Base-by-base conservation (phyloP, 2,329 filamentous ascomycete species). In the Chaetomium globosum region DNA sequence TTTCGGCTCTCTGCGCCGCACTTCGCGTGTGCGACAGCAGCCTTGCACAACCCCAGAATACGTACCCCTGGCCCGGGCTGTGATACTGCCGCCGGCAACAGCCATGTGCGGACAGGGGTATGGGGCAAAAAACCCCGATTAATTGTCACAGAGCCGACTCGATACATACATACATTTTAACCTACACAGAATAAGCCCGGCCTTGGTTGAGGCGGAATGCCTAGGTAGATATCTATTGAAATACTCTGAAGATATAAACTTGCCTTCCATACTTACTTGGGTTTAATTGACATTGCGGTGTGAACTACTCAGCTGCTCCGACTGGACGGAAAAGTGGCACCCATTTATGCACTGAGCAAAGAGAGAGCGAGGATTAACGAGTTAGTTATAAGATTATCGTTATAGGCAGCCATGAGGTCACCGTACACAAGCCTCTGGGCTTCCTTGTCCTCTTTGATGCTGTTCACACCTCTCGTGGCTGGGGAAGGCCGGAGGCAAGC, bases 351-450 rank as follows among this genome's bases (percentile, higher is more conserved):
- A 43, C n/a, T 19, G 39, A 16, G 19, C 16, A 39, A 19, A n/a
- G 19, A 6, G 16, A n/a, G 16, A n/a, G 6, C 39, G 1, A 26
- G 4, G 26, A 26, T 26, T 26, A 26, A 26, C 26, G 2, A 26
- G 2, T 4, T 26, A 26, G 2, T 4, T 26, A 26, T 26, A 43
- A 19, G 39, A 5, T n/a, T 52, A 69, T 65, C 61, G 53, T 28
- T 65, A 8, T 70, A 69, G 58, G 52, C 56, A 30, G 5, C 8
- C 23, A 70, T 71, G 70, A 71, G 70, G 70, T 71, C 70, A 71
- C 70, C 62, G 57, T 66, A 63, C 68, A 39, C 63, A 48, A 64
- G 65, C 64, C 63, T 31, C 36, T 36, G 26, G n/a, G 31, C n/a
- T 43, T 61, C 54, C 58, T 51, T 60, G 48, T 64, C 57, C 28